These are phyloP conservation scores for Tetradesmus obliquus DNA, from an alignment of 139 green algal species.

Conservation along the genomic window DNA sequence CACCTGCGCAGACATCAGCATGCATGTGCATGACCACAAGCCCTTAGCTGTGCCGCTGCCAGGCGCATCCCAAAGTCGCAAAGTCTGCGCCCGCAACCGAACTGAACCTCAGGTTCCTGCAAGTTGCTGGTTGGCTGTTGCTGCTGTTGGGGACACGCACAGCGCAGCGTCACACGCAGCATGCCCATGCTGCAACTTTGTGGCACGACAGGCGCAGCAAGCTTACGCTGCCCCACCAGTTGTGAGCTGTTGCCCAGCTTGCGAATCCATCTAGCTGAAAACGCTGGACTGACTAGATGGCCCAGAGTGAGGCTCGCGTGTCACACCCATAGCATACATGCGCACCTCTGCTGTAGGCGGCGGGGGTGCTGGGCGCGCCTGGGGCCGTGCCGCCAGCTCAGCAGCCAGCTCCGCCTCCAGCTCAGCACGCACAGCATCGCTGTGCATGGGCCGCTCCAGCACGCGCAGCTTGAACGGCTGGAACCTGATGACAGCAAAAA, in stretches of 20 bases:
- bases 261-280: not conserved
- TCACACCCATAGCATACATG: not conserved
- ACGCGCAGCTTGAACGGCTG: conserved; percentile 69
- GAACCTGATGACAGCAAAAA: not conserved
- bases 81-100: not conserved
- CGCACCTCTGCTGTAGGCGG: conserved; percentile 58
- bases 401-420: conserved; percentile 60
- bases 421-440: conserved; percentile 68
- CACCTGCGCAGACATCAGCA: conserved; percentile 51
- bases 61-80: not conserved
- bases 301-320: not conserved
- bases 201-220: no score
- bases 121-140: no score
- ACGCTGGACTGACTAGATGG: not conserved
- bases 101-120: no score
- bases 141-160: not conserved
- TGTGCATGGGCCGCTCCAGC: conserved; percentile 73
- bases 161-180: not conserved
- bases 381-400: conserved; percentile 60
- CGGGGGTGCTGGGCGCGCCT: conserved; percentile 52
- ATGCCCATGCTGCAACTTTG: no score
- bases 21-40: not conserved
- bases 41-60: not conserved
- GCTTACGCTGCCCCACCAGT: no score
- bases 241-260: not conserved